Evolutionary conservation across 306 rosid species (phyloP), one percentile per base, ranked within the genome.

Genomic region (Cicer arietinum): DNA sequence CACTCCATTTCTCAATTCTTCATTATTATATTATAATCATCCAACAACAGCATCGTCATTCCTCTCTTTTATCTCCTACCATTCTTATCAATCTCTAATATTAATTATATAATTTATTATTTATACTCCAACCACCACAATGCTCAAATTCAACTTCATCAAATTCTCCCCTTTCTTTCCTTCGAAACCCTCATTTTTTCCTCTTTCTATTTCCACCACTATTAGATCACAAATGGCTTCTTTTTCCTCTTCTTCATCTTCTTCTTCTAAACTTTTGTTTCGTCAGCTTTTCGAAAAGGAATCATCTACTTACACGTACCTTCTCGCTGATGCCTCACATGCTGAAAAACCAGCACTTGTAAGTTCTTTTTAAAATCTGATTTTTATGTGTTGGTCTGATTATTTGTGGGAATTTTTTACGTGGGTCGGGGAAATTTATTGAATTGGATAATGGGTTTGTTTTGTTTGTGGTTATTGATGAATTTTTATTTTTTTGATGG

Each of bases 261-360:
- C 82, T 6, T 77, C 84, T 1, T 79, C 85, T 4, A 91, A 84
- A 62, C 93, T 94, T 63, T 84, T 94, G 82, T 86, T 94, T 25
- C 99, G 97, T 20, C 96, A 94, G 87, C 94, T 94, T 54, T 94
- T 91, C 52, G 97, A 91, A 90, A 91, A 90, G 85, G 99, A 94
- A 10, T 94, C 99, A 1, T 94, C 97, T 37, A 94, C 97, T 48
- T 94, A 87, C 69, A 92, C 99, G 0, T 92, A 92, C 77, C 86
- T 94, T 81, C 97, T 94, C 35, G 96, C 99, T 35, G 92, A 94
- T 73, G 77, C 81, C 12, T 84, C 88, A 6, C 95, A 91, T 77
- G 89, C 95, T 44, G 88, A 83, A 0, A 94, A 86, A 75, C 95
- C 96, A 1, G 97, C 97, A 18, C 81, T 94, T 67, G 96, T 94